Evolutionary conservation across 2,329 filamentous ascomycete genomes (phyloP).

Genomic region (Colletotrichum simmondsii): DNA sequence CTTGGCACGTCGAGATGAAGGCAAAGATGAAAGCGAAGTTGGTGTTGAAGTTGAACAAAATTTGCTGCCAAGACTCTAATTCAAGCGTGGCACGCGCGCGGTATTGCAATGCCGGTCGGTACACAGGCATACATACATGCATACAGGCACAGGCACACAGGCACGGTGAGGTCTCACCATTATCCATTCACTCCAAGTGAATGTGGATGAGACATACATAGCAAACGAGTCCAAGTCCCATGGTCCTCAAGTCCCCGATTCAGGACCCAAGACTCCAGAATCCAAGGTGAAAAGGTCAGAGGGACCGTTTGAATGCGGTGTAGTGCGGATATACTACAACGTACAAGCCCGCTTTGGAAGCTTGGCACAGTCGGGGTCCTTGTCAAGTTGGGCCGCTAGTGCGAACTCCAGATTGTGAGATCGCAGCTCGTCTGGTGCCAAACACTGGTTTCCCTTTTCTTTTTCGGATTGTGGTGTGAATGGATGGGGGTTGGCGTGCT

Average conservation of each 20-base stretch:
- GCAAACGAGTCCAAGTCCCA: background rate
- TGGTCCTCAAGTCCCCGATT: background rate
- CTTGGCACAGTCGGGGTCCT: slow-evolving; percentile 30
- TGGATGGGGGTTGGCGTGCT: background rate
- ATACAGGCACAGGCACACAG: too few relatives aligned
- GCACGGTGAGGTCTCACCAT: background rate
- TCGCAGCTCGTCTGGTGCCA: slow-evolving; percentile 4
- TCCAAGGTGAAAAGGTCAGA: background rate
- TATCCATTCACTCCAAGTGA: background rate
- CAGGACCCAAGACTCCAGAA: background rate
- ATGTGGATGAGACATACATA: background rate
- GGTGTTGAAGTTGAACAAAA: background rate
- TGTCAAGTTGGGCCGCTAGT: slow-evolving; percentile 28
- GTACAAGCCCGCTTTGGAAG: slow-evolving; percentile 11
- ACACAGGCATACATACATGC: too few relatives aligned
- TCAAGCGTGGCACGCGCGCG: background rate
- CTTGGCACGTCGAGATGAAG: background rate
- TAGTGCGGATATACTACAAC: slow-evolving; percentile 25
- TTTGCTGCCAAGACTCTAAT: background rate
- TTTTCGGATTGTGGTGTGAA: background rate
- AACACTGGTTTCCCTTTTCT: background rate
- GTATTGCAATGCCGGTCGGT: background rate
- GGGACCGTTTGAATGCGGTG: slow-evolving; percentile 8
- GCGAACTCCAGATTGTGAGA: slow-evolving; percentile 29
- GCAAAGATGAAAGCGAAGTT: background rate